Evolutionary conservation across 2,329 filamentous ascomycete genomes (phyloP).

Genomic region (Amauroascus niger): DNA sequence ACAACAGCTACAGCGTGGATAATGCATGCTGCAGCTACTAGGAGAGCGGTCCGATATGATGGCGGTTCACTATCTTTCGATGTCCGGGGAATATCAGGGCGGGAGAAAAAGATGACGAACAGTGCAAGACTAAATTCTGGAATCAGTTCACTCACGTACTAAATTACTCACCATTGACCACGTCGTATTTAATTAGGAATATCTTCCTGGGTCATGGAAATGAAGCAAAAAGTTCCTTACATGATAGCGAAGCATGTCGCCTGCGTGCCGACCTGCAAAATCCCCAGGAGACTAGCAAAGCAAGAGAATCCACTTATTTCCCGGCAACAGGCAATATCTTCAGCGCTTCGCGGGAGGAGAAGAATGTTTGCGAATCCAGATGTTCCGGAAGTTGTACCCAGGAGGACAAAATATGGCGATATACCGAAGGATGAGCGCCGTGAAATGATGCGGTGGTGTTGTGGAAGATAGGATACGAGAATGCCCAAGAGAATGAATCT

Average conservation of each 20-base stretch:
- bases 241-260: conserved; percentile 88
- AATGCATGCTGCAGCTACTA: conserved; percentile 62
- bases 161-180: background rate
- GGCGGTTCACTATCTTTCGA: conserved; percentile 41
- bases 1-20: conserved; percentile 64
- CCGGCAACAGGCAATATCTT: conserved; percentile 77
- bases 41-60: conserved; percentile 67
- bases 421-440: conserved; percentile 85
- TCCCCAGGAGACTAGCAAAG: conserved; percentile 72
- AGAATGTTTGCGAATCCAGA: conserved; percentile 88
- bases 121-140: conserved; percentile 59
- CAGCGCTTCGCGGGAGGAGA: conserved; percentile 68
- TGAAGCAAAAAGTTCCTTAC: conserved; percentile 46
- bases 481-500: conserved; percentile 77
- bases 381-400: conserved; percentile 85
- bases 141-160: conserved; percentile 4
- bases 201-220: too few species aligned
- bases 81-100: conserved; percentile 38
- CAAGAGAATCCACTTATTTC: conserved; percentile 75
- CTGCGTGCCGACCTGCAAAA: conserved; percentile 82
- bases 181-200: too few species aligned
- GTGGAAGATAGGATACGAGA: conserved; percentile 84
- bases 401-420: conserved; percentile 85
- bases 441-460: conserved; percentile 83
- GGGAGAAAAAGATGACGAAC: conserved; percentile 90